A percentile compares a stretch with the other conserved stretches of the same genome.
Conservation (phyloP, 1,284 basidiomycete genomes). For the Trichosporon asahii region DNA sequence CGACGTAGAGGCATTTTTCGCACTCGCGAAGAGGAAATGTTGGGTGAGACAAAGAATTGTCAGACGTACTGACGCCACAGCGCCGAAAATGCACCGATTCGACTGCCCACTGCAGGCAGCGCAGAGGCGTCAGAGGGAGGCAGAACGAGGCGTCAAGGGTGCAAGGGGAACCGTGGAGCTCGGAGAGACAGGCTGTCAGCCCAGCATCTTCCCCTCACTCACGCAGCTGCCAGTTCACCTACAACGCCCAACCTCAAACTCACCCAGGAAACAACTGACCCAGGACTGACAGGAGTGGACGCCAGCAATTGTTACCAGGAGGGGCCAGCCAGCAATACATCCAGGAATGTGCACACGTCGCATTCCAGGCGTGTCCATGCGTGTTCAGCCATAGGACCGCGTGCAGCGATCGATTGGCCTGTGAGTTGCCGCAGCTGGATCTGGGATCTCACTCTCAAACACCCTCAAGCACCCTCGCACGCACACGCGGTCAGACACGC, state of each 20-base stretch:
- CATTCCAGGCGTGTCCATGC: not conserved
- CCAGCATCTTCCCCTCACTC: not conserved
- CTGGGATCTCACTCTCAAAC: conserved; percentile 1
- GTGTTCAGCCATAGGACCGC: not conserved
- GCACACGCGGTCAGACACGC: not conserved
- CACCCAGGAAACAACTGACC: no score
- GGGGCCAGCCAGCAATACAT: not conserved
- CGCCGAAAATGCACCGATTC: not conserved
- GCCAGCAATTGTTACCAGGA: no score
- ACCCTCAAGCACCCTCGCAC: no score
- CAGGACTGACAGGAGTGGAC: no score
- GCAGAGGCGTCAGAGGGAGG: not conserved
- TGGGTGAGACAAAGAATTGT: not conserved
- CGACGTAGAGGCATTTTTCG: not conserved
- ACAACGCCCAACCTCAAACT: not conserved
- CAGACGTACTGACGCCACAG: not conserved
- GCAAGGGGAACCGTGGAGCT: not conserved
- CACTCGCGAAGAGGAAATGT: not conserved
- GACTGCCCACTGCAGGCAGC: not conserved
- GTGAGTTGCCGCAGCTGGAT: not conserved
- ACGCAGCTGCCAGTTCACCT: no score
- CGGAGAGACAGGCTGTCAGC: not conserved
- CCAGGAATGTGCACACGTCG: not conserved
- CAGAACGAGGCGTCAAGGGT: not conserved
- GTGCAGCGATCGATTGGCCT: not conserved